Conservation (phyloP, 2,329 filamentous ascomycete genomes). For the Ophiocordyceps camponoti-leonardi region DNA sequence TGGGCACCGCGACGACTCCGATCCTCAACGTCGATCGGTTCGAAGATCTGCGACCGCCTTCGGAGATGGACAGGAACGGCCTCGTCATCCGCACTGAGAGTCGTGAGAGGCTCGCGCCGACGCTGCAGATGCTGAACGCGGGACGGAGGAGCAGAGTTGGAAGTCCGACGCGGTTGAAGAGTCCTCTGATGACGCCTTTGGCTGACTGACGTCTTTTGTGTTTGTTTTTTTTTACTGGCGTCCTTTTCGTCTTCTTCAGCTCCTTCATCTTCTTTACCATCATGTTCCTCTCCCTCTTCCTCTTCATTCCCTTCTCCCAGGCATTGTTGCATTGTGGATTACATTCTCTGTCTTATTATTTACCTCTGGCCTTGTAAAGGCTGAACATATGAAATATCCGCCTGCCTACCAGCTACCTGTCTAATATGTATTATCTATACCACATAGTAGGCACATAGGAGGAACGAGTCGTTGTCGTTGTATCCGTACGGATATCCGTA, state of each 20-base stretch:
- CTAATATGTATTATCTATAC: background rate
- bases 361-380: background rate
- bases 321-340: too few species aligned
- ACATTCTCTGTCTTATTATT: background rate
- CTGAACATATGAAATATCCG: background rate
- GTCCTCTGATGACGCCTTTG: slow-evolving; percentile 34
- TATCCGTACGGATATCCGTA: too few species aligned
- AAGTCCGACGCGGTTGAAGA: slow-evolving; percentile 42
- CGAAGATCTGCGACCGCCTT: slow-evolving; percentile 24
- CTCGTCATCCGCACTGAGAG: slow-evolving; percentile 73
- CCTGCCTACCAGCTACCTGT: background rate
- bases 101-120: slow-evolving; percentile 54
- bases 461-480: too few species aligned
- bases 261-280: background rate
- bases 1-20: slow-evolving; percentile 48
- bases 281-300: too few species aligned
- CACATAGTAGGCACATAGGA: too few species aligned
- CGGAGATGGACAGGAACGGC: slow-evolving; percentile 48
- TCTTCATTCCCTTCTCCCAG: background rate
- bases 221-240: background rate
- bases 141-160: slow-evolving; percentile 38
- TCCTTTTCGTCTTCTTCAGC: too few species aligned
- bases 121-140: slow-evolving; percentile 33
- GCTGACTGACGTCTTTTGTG: slow-evolving; percentile 15
- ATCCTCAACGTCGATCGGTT: slow-evolving; percentile 36